Base-by-base conservation (phyloP, 768 basidiomycete species). In the Trametes elegans region DNA sequence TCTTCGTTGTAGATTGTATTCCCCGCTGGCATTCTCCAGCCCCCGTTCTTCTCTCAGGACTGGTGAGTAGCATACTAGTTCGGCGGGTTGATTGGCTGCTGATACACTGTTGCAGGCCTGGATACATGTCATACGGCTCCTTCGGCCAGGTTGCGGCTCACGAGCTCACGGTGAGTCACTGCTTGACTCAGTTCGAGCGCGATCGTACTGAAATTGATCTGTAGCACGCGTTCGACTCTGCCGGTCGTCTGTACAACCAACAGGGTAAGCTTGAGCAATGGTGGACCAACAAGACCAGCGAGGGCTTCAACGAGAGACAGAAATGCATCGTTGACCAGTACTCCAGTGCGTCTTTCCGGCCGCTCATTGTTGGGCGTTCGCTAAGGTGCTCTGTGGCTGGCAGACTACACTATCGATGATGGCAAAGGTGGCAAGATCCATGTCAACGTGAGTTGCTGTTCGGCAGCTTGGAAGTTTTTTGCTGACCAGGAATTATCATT, bases 81-180 rank as follows among this genome's bases (percentile, higher is more conserved):
- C n/a, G n/a, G n/a, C n/a, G n/a, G n/a, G n/a, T n/a, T n/a, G n/a
- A n/a, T n/a, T n/a, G n/a, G n/a, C n/a, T 24, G 10, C 42, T 61
- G 6, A 58, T 42, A 28, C 55, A 19, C 24, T 43, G 45, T 41
- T 31, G 4, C 52, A 91, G 89, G 92, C 97, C 97, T 5, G 76
- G 81, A 27, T 96, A 97, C 68, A 76, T 98, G 53, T 80, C 84
- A 26, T 98, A 96, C 61, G 96, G 94, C 19, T 85, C 93, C 1
- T 97, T 98, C 64, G 97, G 95, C 13, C 84, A 88, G 45, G 87
- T 97, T 18, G 94, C 93, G 21, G 82, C 92, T 0, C 96, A 99
- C 67, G 96, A 99, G 70, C 74, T 98, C 40, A 90, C 90, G 19
- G 89, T 94, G 53, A 53, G 84, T 59, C 34, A 18, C 31, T 19